Conservation (phyloP, 2,329 filamentous ascomycete species). For the Paraconiothyrium sp. region DNA sequence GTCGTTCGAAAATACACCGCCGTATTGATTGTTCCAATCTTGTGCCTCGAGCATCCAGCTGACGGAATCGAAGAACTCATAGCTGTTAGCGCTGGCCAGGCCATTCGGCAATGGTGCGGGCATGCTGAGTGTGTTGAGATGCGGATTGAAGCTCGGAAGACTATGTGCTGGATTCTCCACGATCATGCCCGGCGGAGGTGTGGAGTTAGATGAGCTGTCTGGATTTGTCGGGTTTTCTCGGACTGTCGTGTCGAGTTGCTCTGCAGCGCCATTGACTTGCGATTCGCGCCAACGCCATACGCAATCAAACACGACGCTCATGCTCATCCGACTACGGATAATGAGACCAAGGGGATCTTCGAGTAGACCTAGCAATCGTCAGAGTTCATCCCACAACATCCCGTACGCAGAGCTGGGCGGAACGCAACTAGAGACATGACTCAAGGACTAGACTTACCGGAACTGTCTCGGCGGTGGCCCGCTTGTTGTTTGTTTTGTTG, state of each 20-base stretch:
- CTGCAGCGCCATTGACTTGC: slow-evolving; percentile 55
- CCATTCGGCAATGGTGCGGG: slow-evolving; percentile 70
- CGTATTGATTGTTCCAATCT: slow-evolving; percentile 43
- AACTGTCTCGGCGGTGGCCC: slow-evolving; percentile 39
- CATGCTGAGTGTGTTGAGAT: slow-evolving; percentile 53
- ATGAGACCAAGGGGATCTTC: slow-evolving; percentile 81
- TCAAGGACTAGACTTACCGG: slow-evolving; percentile 6
- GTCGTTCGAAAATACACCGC: slow-evolving; percentile 40
- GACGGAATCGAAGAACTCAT: slow-evolving; percentile 86
- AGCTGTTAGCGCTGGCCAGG: slow-evolving; percentile 53
- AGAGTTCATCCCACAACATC: background rate
- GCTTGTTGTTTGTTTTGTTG: slow-evolving; percentile 25
- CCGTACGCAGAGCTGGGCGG: background rate
- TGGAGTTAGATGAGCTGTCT: slow-evolving; percentile 72
- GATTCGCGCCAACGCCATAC: slow-evolving; percentile 88
- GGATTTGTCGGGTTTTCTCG: slow-evolving; percentile 90
- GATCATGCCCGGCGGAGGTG: slow-evolving; percentile 61
- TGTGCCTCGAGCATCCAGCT: slow-evolving; percentile 93
- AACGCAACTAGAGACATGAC: background rate
- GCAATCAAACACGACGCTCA: slow-evolving; percentile 85
- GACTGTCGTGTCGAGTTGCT: slow-evolving; percentile 68
- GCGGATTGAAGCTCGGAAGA: slow-evolving; percentile 48
- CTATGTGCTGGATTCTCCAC: slow-evolving; percentile 46
- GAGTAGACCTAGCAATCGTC: slow-evolving; percentile 44
- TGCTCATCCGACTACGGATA: slow-evolving; percentile 83